Conservation (phyloP, 148 eudicot genomes). For the Vaccinium vitisidaea region DNA sequence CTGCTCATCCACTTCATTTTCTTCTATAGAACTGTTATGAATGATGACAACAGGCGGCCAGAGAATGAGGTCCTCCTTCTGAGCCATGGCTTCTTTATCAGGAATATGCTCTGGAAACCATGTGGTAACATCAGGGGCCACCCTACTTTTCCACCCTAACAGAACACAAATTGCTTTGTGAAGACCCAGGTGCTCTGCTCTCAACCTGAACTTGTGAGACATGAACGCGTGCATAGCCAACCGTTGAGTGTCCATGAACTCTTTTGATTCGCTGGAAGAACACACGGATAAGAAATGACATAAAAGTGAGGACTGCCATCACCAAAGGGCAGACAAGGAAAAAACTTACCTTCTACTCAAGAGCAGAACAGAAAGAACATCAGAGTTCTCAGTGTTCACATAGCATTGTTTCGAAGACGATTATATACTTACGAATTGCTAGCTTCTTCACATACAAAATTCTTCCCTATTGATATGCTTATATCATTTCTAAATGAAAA, state of each 20-base stretch:
- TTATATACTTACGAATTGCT: neutral
- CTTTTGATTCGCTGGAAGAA: conserved; percentile 46
- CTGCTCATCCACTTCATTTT: conserved; percentile 26
- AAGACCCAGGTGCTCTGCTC: conserved; percentile 54
- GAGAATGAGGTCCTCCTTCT: conserved; percentile 53
- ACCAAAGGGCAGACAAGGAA: neutral
- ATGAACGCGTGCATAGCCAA: conserved; percentile 44
- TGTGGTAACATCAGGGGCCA: conserved; percentile 27
- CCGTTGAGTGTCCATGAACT: conserved; percentile 45
- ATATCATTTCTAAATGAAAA: neutral
- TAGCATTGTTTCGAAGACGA: neutral
- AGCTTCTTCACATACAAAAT: neutral
- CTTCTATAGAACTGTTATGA: conserved; percentile 33
- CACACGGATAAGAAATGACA: conserved; percentile 10
- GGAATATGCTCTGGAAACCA: conserved; percentile 36
- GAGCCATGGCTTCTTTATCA: conserved; percentile 35
- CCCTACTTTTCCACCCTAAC: conserved; percentile 49
- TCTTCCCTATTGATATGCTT: too few relatives aligned
- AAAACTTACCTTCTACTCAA: conserved; percentile 12
- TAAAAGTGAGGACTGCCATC: neutral
- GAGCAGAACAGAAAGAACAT: neutral
- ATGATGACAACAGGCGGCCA: conserved; percentile 52
- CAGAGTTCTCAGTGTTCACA: neutral
- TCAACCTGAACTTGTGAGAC: conserved; percentile 44
- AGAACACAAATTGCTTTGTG: conserved; percentile 54